These are phyloP conservation scores for Ophiostoma novo-ulmi DNA, from an alignment of 2,329 filamentous ascomycete genomes.

Conservation along the genomic window DNA sequence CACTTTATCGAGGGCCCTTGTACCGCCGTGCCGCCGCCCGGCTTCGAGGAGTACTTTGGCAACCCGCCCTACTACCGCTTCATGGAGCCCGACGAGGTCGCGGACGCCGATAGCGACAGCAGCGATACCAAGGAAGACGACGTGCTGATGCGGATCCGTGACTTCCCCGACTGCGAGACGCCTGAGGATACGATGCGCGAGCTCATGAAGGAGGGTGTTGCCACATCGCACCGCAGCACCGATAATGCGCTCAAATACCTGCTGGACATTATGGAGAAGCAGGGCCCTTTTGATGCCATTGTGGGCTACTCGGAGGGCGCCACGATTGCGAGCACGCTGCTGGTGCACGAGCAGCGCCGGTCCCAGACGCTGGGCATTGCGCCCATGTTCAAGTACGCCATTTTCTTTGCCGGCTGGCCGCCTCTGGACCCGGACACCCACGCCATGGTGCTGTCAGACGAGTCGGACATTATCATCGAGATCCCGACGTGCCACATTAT, in stretches of 20 bases:
- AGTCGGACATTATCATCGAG: conserved; percentile 46
- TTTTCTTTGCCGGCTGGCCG: conserved; percentile 53
- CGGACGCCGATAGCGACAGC: not conserved
- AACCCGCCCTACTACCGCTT: conserved; percentile 52
- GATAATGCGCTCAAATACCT: conserved; percentile 41
- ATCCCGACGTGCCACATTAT: conserved; percentile 51
- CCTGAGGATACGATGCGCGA: conserved; percentile 53
- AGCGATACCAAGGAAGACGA: conserved; percentile 41
- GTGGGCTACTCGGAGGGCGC: conserved; percentile 59
- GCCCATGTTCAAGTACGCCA: conserved; percentile 43
- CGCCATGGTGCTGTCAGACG: conserved; percentile 45
- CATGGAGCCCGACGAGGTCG: conserved; percentile 47
- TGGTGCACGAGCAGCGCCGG: conserved; percentile 47
- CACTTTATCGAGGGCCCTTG: conserved; percentile 50
- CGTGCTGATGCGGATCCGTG: conserved; percentile 48
- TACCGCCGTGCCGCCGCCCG: conserved; percentile 46
- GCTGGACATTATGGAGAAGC: conserved; percentile 43
- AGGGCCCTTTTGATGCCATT: conserved; percentile 48
- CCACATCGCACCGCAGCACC: conserved; percentile 36
- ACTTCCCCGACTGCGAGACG: conserved; percentile 48
- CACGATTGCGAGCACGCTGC: conserved; percentile 48
- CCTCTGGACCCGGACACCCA: conserved; percentile 43
- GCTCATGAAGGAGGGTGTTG: conserved; percentile 37
- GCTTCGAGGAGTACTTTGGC: conserved; percentile 55
- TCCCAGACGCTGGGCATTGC: conserved; percentile 34